phyloP scores from a whole-genome alignment of 768 basidiomycete species.

The Leucosporidium yakuticum region DNA sequence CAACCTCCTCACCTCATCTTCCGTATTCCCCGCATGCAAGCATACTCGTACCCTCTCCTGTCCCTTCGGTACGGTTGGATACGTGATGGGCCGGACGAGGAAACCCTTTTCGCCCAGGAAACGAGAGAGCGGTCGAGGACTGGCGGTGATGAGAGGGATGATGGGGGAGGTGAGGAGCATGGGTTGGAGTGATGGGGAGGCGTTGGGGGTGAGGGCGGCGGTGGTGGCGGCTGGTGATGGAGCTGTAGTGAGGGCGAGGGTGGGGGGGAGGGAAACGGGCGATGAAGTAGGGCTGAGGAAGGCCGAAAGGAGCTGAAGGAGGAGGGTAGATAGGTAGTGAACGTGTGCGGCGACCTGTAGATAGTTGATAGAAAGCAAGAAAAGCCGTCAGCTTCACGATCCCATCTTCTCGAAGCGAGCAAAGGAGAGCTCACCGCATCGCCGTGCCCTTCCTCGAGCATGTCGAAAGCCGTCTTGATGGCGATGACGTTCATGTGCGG shows the following conservation, averaged over 20 bases:
- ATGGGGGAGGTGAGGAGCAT: slow-evolving; percentile 58
- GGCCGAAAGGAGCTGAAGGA: slow-evolving; percentile 32
- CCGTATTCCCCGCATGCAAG: slow-evolving; percentile 68
- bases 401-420: too few species aligned
- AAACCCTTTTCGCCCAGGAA: slow-evolving; percentile 50
- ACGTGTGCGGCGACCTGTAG: slow-evolving; percentile 16
- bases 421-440: slow-evolving; percentile 21
- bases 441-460: slow-evolving; percentile 64
- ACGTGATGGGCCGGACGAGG: slow-evolving; percentile 45
- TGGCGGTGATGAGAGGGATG: slow-evolving; percentile 71
- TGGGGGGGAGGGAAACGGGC: slow-evolving; percentile 48
- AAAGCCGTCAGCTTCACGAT: background rate
- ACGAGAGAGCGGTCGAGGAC: slow-evolving; percentile 67
- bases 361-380: background rate
- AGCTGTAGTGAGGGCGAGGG: background rate
- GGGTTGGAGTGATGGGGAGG: background rate
- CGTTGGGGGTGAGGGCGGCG: slow-evolving; percentile 50
- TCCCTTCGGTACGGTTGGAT: slow-evolving; percentile 83
- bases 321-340: slow-evolving; percentile 23
- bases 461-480: slow-evolving; percentile 69
- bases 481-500: slow-evolving; percentile 70
- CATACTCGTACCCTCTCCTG: slow-evolving; percentile 82
- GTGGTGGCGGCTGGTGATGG: slow-evolving; percentile 56
- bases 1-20: slow-evolving; percentile 58
- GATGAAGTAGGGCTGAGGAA: slow-evolving; percentile 38